Evolutionary conservation across 345 rosid genomes (phyloP).

Genomic region (Capsella bursapastoris): DNA sequence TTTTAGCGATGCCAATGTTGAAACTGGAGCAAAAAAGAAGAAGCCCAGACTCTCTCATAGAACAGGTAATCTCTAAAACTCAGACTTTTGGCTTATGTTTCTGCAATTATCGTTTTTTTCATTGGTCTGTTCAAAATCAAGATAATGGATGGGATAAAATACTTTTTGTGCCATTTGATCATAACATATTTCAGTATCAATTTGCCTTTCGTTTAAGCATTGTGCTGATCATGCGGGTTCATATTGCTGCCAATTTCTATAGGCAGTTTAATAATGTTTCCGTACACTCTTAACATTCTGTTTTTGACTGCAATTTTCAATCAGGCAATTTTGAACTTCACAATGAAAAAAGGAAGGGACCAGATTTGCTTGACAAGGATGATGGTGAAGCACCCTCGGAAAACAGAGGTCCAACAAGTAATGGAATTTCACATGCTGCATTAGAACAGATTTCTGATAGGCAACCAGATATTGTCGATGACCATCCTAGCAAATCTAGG

Average conservation of each 20-base stretch:
- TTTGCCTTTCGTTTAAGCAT: constrained; percentile 3
- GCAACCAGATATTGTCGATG: constrained; percentile 82
- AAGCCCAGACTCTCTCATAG: constrained; percentile 51
- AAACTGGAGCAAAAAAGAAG: constrained; percentile 50
- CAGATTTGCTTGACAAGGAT: constrained; percentile 41
- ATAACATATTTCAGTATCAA: not conserved
- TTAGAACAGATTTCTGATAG: constrained; percentile 69
- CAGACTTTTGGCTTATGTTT: constrained; percentile 14
- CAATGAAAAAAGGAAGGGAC: constrained; percentile 51
- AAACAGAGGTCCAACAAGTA: constrained; percentile 64
- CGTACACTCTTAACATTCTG: not conserved
- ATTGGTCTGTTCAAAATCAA: constrained; percentile 10
- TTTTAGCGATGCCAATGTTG: constrained; percentile 54
- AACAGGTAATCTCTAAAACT: constrained; percentile 54
- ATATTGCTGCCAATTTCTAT: not conserved
- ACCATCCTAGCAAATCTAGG: constrained; percentile 92
- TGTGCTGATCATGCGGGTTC: not conserved
- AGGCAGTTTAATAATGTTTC: not conserved
- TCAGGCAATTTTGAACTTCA: constrained; percentile 47
- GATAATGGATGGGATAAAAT: not conserved
- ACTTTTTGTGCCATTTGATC: constrained; percentile 17
- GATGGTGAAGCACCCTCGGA: constrained; percentile 48
- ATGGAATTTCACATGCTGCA: constrained; percentile 54
- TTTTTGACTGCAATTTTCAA: constrained; percentile 44
- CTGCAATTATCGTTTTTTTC: not conserved